phyloP scores from a whole-genome alignment of 2,329 filamentous ascomycete species.

The Colletotrichum sp. region DNA sequence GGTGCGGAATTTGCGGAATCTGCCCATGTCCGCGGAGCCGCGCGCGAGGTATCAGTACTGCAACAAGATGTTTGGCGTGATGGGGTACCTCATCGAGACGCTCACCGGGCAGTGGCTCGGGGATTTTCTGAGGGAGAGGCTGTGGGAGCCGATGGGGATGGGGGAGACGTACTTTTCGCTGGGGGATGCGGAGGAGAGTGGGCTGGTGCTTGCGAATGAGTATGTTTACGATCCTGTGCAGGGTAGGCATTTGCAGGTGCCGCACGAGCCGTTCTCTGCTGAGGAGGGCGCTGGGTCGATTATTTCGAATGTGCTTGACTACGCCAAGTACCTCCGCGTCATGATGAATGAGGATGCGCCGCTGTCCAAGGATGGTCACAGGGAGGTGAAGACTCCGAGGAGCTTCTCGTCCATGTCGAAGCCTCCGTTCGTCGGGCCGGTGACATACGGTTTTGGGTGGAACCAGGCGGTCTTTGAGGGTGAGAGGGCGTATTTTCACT shows the following conservation, averaged over 20 bases:
- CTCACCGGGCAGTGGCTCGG: constrained; percentile 41
- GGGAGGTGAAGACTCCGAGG: constrained; percentile 30
- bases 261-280: constrained; percentile 30
- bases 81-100: constrained; percentile 50
- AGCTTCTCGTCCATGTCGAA: constrained; percentile 19
- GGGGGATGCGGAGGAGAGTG: constrained; percentile 27
- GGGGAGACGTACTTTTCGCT: constrained; percentile 40
- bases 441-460: constrained; percentile 36
- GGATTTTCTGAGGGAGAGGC: constrained; percentile 40
- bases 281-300: constrained; percentile 48
- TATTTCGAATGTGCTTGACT: constrained; percentile 42
- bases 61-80: constrained; percentile 54
- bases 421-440: constrained; percentile 23
- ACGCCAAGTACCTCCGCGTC: constrained; percentile 35
- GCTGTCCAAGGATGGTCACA: constrained; percentile 28
- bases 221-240: constrained; percentile 42
- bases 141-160: constrained; percentile 55
- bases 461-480: constrained; percentile 26
- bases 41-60: constrained; percentile 51
- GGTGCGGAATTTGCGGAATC: constrained; percentile 47
- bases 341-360: constrained; percentile 34
- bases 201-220: constrained; percentile 41
- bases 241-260: constrained; percentile 27
- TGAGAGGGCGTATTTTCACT: constrained; percentile 32
- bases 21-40: constrained; percentile 48